phyloP scores from a whole-genome alignment of 164 flowering plant genomes.

The Piper longum region DNA sequence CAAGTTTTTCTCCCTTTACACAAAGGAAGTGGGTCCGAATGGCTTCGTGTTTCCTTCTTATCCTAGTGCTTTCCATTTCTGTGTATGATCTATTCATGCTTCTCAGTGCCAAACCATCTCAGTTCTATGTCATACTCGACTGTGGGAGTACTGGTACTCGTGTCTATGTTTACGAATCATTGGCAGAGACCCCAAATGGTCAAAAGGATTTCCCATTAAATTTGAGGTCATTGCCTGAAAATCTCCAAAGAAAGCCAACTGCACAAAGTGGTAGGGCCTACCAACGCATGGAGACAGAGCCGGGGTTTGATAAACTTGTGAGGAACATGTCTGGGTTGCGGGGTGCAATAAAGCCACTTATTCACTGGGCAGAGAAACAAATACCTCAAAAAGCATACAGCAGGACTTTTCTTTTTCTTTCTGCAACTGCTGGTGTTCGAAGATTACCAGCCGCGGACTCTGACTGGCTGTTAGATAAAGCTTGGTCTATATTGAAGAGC shows the following conservation, averaged over 20 bases:
- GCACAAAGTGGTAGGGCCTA: slow-evolving; percentile 70
- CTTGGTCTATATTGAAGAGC: slow-evolving; percentile 54
- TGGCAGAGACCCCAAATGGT: slow-evolving; percentile 22
- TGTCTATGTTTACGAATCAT: slow-evolving; percentile 66
- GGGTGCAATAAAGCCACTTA: slow-evolving; percentile 64
- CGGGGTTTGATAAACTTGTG: slow-evolving; percentile 86
- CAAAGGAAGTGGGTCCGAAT: slow-evolving; percentile 46
- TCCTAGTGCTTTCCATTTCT: slow-evolving; percentile 31
- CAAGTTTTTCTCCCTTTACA: slow-evolving; percentile 23
- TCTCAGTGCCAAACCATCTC: slow-evolving; percentile 33
- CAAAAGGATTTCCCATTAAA: slow-evolving; percentile 42
- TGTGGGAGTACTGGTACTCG: slow-evolving; percentile 97
- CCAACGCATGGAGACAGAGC: slow-evolving; percentile 94
- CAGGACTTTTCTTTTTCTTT: slow-evolving; percentile 65
- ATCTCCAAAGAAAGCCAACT: slow-evolving; percentile 24
- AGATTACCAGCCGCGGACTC: slow-evolving; percentile 67
- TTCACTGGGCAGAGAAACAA: slow-evolving; percentile 88
- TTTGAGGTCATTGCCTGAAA: slow-evolving; percentile 47
- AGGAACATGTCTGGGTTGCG: slow-evolving; percentile 61
- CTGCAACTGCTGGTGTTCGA: slow-evolving; percentile 96
- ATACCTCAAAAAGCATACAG: slow-evolving; percentile 71
- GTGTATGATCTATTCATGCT: slow-evolving; percentile 19
- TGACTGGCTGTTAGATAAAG: slow-evolving; percentile 72
- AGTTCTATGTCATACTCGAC: slow-evolving; percentile 78
- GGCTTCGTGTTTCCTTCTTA: slow-evolving; percentile 23